Evolutionary conservation across 2,329 filamentous ascomycete genomes (phyloP), one percentile per base, ranked within the genome.

Genomic region (Ophiostoma fasciatum): DNA sequence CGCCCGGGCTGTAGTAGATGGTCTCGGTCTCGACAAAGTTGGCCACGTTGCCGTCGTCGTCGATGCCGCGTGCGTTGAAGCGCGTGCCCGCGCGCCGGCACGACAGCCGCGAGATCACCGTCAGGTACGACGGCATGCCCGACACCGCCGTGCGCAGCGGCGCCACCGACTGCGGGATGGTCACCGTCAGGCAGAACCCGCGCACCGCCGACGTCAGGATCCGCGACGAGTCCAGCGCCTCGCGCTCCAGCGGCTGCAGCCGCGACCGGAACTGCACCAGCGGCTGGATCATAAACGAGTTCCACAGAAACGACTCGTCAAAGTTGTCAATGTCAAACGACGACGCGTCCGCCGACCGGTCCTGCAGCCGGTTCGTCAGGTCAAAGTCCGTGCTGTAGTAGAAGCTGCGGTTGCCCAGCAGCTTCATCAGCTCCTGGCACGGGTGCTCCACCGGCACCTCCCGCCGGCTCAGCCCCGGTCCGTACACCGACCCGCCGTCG

Each of bases 381-480:
- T 98, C 88, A 55, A 98, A 98, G 56, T 96, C 85, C n/a, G 84
- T 83, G 53, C 85, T 94, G 61, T 94, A 98, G 56, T 96, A 98
- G 54, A 98, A 98, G 21, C 81, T 93, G 19, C 88, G 87, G 54
- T 92, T 87, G 51, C 83, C 80, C 38, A 98, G 64, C 26, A 98
- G 70, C 64, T 94, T 96, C 57, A 88, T 87, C 41, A 98, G 58
- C 31, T 90, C 82, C 48, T 84, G 64, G 56, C 88, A 96, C 7
- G 90, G 90, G 56, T 94, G 85, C 50, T 94, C 85, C 21, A 82
- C 57, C 19, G 76, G 59, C 28, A 73, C 63, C 29, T 94, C 84
- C 48, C 73, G 70, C 39, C 77, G 68, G 39, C 78, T 74, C 12
- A 74, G 55, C 28, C 55, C 60, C 43, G 66, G 64, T 20, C 61